Base-by-base conservation (phyloP, 805 yeast genomes). In the Aciculoconidium aculeatum region DNA sequence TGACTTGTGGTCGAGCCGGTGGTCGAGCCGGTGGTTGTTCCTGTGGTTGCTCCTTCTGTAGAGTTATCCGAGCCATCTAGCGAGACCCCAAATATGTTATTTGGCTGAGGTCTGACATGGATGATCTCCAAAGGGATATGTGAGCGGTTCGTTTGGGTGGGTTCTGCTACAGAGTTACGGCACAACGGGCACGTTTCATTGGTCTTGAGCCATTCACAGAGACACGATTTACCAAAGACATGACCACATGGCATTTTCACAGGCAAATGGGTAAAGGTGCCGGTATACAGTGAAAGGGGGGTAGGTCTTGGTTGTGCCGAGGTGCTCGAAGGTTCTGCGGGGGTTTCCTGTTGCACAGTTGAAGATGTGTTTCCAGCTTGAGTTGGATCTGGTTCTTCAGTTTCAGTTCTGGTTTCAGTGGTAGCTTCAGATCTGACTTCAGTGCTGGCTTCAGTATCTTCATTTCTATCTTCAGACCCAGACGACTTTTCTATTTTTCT, bases 151-250 rank as follows among this genome's bases (percentile, higher is more conserved):
- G 23, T 24, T 28, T 25, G n/a, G 14, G 25, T 11, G 36, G n/a
- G 25, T 65, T 36, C 54, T 8, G 40, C 43, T 3, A 80, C 60
- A 12, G 67, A 60, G 11, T 63, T 63, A 34, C 97, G 75, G 51
- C 98, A 90, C 26, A 90, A 56, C 0, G 98, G 98, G 51, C 97
- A 88, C 2, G 85, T 74, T 17, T 74, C 70, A 44, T 81, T 77
- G 14, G 72, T 59, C 36, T 69, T 71, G 28, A 90, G 70, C 98
- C 98, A 90, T 43, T 80, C 84, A 34, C 66, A 72, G 14, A 87
- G 61, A 60, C 98, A 90, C n/a, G 74, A 70, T 37, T 77, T 69
- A 5, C 98, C 97, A 62, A 92, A 90, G 0, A 77, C 49, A 49
- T 90, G 98, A 6, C 76, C 76, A 53, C 98, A 90, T 0, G 95